phyloP scores from a whole-genome alignment of 805 yeast species.

The Lipomyces spencermartinsiae region DNA sequence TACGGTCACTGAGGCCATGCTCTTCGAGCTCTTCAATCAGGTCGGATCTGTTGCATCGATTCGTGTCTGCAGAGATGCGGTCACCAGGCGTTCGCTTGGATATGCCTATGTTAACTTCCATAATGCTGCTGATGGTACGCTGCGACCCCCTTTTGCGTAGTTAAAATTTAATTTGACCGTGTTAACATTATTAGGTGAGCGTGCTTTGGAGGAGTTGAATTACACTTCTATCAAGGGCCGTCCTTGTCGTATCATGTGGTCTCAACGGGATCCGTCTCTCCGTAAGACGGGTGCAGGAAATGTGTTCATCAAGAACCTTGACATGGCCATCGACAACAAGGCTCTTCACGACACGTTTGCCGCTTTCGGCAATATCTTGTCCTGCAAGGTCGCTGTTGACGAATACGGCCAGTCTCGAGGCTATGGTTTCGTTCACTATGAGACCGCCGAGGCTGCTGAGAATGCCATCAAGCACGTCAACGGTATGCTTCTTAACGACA shows the following conservation, averaged over 20 bases:
- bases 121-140: slow-evolving; percentile 75
- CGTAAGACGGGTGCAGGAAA: slow-evolving; percentile 96
- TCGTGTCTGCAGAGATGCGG: slow-evolving; percentile 98
- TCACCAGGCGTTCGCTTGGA: slow-evolving; percentile 95
- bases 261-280: slow-evolving; percentile 96
- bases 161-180: neutral
- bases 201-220: slow-evolving; percentile 94
- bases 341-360: slow-evolving; percentile 97
- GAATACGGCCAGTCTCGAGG: slow-evolving; percentile 90
- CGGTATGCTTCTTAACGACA: slow-evolving; percentile 97
- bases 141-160: neutral
- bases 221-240: slow-evolving; percentile 92
- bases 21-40: slow-evolving; percentile 92
- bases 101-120: slow-evolving; percentile 98
- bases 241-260: slow-evolving; percentile 99
- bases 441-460: slow-evolving; percentile 86
- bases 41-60: slow-evolving; percentile 95
- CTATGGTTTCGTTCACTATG: slow-evolving; percentile 97
- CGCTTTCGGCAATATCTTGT: slow-evolving; percentile 93
- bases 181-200: slow-evolving; percentile 52
- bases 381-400: slow-evolving; percentile 97
- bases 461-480: slow-evolving; percentile 96
- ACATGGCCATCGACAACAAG: slow-evolving; percentile 98
- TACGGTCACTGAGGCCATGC: slow-evolving; percentile 88
- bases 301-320: slow-evolving; percentile 97